Conservation (phyloP, 176 grass and related monocot genomes). For the Rhynchospora pubera region DNA sequence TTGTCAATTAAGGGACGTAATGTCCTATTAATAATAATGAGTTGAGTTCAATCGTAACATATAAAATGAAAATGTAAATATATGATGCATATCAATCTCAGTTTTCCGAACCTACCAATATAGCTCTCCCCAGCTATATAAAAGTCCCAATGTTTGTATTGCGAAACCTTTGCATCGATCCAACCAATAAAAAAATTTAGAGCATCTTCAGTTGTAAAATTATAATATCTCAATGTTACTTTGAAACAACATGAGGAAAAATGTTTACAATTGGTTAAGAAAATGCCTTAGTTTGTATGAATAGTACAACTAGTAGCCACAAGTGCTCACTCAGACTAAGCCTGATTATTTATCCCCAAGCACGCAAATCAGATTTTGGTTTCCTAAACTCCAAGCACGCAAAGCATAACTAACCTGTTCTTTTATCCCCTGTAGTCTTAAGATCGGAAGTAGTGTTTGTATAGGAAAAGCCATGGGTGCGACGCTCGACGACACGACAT, state of each 20-base stretch:
- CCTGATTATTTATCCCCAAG: not conserved
- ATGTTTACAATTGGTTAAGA: not conserved
- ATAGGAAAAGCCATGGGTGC: too few relatives aligned
- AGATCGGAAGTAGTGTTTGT: constrained; percentile 62
- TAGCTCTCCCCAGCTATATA: constrained; percentile 94
- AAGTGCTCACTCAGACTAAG: not conserved
- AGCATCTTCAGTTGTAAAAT: constrained; percentile 64
- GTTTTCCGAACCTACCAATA: constrained; percentile 35
- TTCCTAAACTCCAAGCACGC: too few relatives aligned
- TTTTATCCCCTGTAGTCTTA: constrained; percentile 65
- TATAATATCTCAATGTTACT: constrained; percentile 5
- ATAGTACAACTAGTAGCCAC: not conserved
- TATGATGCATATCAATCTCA: not conserved
- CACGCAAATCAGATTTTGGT: too few relatives aligned
- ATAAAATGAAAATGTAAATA: not conserved
- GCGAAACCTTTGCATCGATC: constrained; percentile 71
- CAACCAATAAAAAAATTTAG: constrained; percentile 64
- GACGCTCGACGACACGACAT: too few relatives aligned
- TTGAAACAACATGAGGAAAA: not conserved
- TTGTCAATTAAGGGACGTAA: constrained; percentile 81
- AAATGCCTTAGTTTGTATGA: not conserved
- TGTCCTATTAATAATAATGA: constrained; percentile 44
- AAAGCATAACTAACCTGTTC: constrained; percentile 42
- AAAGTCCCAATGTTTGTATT: constrained; percentile 61
- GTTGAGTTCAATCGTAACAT: not conserved